Evolutionary conservation across 768 basidiomycete species (phyloP), one percentile per base, ranked within the genome.

Genomic region (Exidia glandulosa): DNA sequence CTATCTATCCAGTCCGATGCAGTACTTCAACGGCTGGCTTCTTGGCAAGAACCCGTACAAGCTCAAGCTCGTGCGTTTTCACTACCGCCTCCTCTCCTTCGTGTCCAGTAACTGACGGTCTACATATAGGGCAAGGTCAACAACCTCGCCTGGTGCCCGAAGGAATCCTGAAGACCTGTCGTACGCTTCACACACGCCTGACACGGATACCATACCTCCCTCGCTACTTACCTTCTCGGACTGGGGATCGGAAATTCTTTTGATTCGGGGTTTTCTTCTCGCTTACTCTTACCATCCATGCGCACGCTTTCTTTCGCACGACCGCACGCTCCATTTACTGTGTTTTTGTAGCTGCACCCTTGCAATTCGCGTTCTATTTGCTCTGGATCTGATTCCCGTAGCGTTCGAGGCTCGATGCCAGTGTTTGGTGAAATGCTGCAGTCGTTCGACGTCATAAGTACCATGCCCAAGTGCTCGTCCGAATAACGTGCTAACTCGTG

Each of bases 1-100:
- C n/a, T n/a, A n/a, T n/a, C n/a, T n/a, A n/a, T n/a, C n/a, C n/a
- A n/a, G n/a, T 23, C 41, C 41, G 50, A 54, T 54, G 50, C 27
- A 54, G 50, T 54, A 29, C 50, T 54, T 54, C 50, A 54, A 54
- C 50, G 50, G 50, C 50, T 54, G 50, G 50, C 50, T 54, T 9
- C 50, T 29, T 6, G 30, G 30, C 50, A 54, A 54, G 50, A 31
- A 54, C 50, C 27, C 50, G 25, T 54, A 54, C 50, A 23, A 23
- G 41, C 7, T 45, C 19, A 45, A 45, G 41, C 41, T 45, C 2
- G 41, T 45, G 19, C 19, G 41, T 45, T 45, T 23, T 19, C 6
- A 14, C 23, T 3, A 6, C 41, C 41, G 5, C 16, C 2, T 13
- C 0, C 41, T 45, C 9, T 45, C 5, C 0, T 6, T 45, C 41